Percentiles rank a stretch among this genome's conserved stretches.
phyloP scores from a whole-genome alignment of 495 filamentous ascomycete genomes.

The Platismatia glauca region DNA sequence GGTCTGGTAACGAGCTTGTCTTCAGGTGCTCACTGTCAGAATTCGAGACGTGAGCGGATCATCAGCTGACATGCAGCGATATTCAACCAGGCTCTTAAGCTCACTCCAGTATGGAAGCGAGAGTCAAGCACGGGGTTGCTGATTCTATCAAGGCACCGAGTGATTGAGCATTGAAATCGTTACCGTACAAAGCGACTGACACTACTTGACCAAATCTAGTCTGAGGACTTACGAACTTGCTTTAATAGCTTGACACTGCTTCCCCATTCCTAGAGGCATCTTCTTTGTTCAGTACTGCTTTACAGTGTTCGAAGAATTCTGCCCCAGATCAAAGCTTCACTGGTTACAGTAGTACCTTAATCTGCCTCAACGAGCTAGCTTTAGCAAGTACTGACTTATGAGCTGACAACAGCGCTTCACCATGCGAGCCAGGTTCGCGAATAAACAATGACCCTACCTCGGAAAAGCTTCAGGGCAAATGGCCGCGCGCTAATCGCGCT shows the following conservation, averaged over 20 bases:
- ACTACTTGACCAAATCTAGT: neutral
- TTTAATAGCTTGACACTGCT: neutral
- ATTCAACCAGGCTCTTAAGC: neutral
- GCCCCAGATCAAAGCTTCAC: neutral
- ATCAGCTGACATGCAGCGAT: neutral
- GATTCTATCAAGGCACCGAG: neutral
- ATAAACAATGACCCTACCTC: neutral
- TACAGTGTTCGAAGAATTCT: neutral
- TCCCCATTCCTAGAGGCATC: neutral
- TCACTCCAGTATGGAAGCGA: neutral
- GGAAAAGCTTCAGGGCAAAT: neutral
- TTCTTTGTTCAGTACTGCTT: neutral
- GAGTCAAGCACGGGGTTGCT: neutral
- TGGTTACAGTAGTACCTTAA: no score
- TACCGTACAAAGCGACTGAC: neutral
- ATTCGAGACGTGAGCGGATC: neutral
- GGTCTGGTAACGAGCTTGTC: neutral
- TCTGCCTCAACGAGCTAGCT: neutral
- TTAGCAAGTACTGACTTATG: neutral
- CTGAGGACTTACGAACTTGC: neutral
- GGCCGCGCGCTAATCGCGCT: constrained; percentile 5
- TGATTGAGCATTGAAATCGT: neutral
- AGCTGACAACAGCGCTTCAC: neutral
- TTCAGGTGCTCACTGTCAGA: neutral
- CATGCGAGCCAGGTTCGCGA: neutral